phyloP scores from a whole-genome alignment of 768 basidiomycete species.

The Pleurotus cornucopiae region DNA sequence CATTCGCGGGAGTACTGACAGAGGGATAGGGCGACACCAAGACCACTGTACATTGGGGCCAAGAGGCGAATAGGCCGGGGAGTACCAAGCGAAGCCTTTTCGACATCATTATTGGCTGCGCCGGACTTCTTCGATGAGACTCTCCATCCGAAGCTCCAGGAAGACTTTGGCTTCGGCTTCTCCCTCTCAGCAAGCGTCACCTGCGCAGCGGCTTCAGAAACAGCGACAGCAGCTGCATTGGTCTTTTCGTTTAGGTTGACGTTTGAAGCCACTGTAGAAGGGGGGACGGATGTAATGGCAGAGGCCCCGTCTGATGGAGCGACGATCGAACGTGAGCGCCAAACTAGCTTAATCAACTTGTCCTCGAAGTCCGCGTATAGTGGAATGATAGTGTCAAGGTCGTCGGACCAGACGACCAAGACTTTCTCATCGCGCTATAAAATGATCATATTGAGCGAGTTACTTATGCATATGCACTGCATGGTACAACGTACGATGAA shows the following conservation, averaged over 20 bases:
- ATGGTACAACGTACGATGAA: constrained; percentile 57
- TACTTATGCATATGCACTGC: not conserved
- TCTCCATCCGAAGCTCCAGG: constrained; percentile 36
- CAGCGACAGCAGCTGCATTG: constrained; percentile 21
- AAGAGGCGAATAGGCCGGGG: constrained; percentile 54
- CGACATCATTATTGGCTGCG: constrained; percentile 36
- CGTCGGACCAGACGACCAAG: constrained; percentile 81
- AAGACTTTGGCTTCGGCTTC: constrained; percentile 13
- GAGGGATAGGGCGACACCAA: constrained; percentile 61
- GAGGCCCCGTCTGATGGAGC: constrained; percentile 32
- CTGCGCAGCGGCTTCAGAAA: constrained; percentile 25
- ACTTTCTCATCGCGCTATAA: constrained; percentile 77
- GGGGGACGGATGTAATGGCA: constrained; percentile 35
- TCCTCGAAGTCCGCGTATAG: constrained; percentile 70
- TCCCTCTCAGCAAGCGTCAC: constrained; percentile 29
- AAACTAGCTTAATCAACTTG: constrained; percentile 55
- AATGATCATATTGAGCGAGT: constrained; percentile 8
- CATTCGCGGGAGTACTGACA: constrained; percentile 38
- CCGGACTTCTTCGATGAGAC: constrained; percentile 32
- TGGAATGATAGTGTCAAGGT: constrained; percentile 75
- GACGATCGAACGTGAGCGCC: constrained; percentile 37
- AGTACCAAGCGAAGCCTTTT: constrained; percentile 35
- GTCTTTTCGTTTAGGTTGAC: constrained; percentile 52
- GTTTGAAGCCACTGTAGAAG: constrained; percentile 47
- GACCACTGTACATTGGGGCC: constrained; percentile 70